Conservation (phyloP, 1,139 yeast species). For the Scheffersomyces cryptocercus region DNA sequence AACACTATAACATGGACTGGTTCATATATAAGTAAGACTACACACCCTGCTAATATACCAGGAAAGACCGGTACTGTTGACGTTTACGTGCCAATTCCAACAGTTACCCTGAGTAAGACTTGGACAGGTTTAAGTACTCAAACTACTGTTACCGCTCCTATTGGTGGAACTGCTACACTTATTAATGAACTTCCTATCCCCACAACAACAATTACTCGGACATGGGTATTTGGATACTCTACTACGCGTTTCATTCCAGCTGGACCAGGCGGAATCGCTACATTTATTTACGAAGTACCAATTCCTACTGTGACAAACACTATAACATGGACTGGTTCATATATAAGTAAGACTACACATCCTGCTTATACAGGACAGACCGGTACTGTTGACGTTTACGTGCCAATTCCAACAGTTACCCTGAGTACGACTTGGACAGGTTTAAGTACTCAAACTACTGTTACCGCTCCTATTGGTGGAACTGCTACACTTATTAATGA, state of each 20-base stretch:
- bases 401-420: slow-evolving; percentile 15
- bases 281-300: too few relatives aligned
- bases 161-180: slow-evolving; percentile 10
- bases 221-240: too few relatives aligned
- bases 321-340: too few relatives aligned
- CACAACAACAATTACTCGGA: slow-evolving; percentile 1
- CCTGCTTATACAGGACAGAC: slow-evolving; percentile 11
- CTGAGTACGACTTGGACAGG: slow-evolving; percentile 7
- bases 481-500: slow-evolving; percentile 17
- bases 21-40: slow-evolving; percentile 9
- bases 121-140: slow-evolving; percentile 12
- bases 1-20: slow-evolving; percentile 18
- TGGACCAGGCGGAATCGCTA: too few relatives aligned
- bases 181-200: slow-evolving; percentile 7
- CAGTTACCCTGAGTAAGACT: slow-evolving; percentile 13
- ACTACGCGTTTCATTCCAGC: too few relatives aligned
- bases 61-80: slow-evolving; percentile 19
- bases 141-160: slow-evolving; percentile 7
- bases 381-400: slow-evolving; percentile 16
- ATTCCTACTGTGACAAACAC: too few relatives aligned
- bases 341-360: slow-evolving; percentile 6
- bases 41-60: slow-evolving; percentile 11
- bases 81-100: slow-evolving; percentile 14
- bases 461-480: slow-evolving; percentile 9
- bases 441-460: slow-evolving; percentile 1